A percentile compares a stretch with the other conserved stretches of the same genome.
phyloP scores from a whole-genome alignment of 352 stramenopile genomes.

The Phytophthora pistaciae region DNA sequence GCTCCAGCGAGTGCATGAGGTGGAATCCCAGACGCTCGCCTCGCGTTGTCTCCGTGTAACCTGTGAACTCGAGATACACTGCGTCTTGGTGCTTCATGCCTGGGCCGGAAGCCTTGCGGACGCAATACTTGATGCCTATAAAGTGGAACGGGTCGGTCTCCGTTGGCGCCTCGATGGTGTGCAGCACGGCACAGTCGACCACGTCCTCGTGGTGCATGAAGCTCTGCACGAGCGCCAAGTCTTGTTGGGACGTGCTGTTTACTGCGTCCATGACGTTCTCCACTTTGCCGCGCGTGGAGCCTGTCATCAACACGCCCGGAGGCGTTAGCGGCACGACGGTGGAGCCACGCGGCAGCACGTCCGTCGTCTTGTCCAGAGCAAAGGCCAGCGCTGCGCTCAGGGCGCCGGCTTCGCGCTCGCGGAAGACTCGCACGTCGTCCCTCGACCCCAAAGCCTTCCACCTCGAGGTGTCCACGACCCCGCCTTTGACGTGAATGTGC shows the following conservation, averaged over 20 bases:
- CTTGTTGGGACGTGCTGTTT: conserved; percentile 42
- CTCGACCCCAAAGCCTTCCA: conserved; percentile 42
- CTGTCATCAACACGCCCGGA: conserved; percentile 39
- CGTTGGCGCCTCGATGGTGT: conserved; percentile 29
- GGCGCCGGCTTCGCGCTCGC: conserved; percentile 25
- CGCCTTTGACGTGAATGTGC: conserved; percentile 27
- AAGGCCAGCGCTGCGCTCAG: conserved; percentile 16
- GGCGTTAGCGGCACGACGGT: conserved; percentile 12
- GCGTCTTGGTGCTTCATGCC: conserved; percentile 35
- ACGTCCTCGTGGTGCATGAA: conserved; percentile 32
- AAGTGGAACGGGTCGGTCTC: conserved; percentile 47
- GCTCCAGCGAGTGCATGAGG: conserved; percentile 45
- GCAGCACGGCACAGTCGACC: conserved; percentile 34
- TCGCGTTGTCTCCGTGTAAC: conserved; percentile 40
- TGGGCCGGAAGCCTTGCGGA: conserved; percentile 2
- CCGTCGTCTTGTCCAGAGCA: conserved; percentile 18
- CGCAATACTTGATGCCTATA: conserved; percentile 39
- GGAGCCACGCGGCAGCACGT: conserved; percentile 6
- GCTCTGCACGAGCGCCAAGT: conserved; percentile 40
- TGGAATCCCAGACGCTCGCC: conserved; percentile 52
- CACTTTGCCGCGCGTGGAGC: conserved; percentile 43
- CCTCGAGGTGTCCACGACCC: conserved; percentile 32
- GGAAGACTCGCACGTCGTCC: conserved; percentile 28
- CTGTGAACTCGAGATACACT: conserved; percentile 44
- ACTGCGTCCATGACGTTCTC: conserved; percentile 56